These are phyloP conservation scores for Fistulifera solaris DNA, from an alignment of 108 stramenopile genomes.

Conservation along the genomic window DNA sequence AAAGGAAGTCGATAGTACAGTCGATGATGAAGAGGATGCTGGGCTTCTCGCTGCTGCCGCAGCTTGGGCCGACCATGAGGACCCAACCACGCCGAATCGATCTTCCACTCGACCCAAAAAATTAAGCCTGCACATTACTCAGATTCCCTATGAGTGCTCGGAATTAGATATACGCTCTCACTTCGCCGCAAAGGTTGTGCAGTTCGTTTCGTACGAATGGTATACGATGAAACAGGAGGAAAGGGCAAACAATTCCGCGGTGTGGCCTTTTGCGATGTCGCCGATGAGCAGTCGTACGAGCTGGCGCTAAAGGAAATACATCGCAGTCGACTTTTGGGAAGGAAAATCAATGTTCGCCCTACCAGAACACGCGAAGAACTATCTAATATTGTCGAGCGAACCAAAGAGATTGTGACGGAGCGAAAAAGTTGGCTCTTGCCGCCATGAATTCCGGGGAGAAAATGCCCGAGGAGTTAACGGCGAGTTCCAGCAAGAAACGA, in stretches of 20 bases:
- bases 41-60: conserved; percentile 36
- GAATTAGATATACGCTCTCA: conserved; percentile 49
- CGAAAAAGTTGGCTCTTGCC: conserved; percentile 14
- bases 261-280: conserved; percentile 72
- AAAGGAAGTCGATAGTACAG: not conserved
- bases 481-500: conserved; percentile 1
- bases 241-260: conserved; percentile 58
- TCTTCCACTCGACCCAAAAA: conserved; percentile 6
- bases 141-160: conserved; percentile 54
- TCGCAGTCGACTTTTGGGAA: conserved; percentile 36
- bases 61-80: conserved; percentile 28
- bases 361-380: conserved; percentile 56
- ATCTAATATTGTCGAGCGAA: conserved; percentile 52
- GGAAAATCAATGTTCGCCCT: conserved; percentile 65
- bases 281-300: conserved; percentile 47
- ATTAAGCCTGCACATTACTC: conserved; percentile 65
- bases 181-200: conserved; percentile 46
- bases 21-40: conserved; percentile 32
- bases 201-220: conserved; percentile 62
- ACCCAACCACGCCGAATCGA: not conserved
- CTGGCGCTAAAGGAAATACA: conserved; percentile 35
- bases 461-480: conserved; percentile 5
- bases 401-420: conserved; percentile 33
- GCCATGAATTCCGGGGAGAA: conserved; percentile 18
- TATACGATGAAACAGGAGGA: conserved; percentile 44